Percentiles rank a stretch among this genome's conserved stretches.
These are phyloP conservation scores for Corchorus olitorius DNA, from an alignment of 345 rosid genomes.

Conservation along the genomic window DNA sequence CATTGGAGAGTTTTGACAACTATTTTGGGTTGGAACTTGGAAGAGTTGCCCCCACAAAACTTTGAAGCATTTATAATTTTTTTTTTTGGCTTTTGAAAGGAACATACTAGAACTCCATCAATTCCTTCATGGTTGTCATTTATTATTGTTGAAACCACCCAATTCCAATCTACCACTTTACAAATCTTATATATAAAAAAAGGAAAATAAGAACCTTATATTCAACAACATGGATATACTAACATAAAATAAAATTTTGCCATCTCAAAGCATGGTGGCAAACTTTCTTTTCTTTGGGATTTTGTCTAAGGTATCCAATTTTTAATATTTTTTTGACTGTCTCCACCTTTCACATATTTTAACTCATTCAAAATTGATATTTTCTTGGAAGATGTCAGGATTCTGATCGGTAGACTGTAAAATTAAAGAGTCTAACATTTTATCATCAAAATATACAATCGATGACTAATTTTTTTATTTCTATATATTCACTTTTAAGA, in stretches of 20 bases:
- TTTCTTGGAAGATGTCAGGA: no score
- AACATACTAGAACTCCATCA: neutral
- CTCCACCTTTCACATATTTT: no score
- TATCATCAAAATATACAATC: no score
- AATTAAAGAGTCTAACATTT: no score
- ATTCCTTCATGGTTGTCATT: neutral
- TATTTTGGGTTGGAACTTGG: constrained; percentile 27
- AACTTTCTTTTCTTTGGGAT: no score
- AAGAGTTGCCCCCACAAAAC: constrained; percentile 12
- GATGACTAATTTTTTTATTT: no score
- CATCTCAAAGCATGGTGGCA: neutral
- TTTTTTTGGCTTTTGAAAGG: neutral
- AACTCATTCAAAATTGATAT: neutral
- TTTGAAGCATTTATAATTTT: neutral
- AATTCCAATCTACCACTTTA: neutral
- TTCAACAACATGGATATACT: neutral
- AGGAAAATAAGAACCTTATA: neutral
- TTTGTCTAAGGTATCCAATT: no score
- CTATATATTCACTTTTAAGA: no score
- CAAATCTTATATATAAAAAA: neutral
- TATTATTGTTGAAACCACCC: neutral
- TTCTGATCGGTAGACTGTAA: no score
- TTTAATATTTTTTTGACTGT: no score
- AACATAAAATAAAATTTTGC: neutral
- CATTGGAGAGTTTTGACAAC: constrained; percentile 1